These are phyloP conservation scores for Xylaria sp. DNA, from an alignment of 2,329 filamentous ascomycete species.

Conservation along the genomic window DNA sequence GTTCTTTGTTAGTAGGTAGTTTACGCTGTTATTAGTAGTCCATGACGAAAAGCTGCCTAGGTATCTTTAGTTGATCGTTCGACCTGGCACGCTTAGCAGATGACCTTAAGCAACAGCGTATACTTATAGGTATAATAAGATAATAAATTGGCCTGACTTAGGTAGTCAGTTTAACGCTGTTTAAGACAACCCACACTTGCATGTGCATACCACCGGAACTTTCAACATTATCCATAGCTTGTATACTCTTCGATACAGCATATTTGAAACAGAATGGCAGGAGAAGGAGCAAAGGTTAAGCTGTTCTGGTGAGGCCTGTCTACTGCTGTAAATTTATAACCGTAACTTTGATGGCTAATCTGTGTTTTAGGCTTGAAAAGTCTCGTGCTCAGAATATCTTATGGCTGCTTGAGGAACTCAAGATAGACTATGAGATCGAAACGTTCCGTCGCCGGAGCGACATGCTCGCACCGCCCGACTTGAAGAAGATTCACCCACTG, in stretches of 20 bases:
- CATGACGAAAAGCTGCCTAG: not conserved
- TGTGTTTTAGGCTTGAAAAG: conserved; percentile 76
- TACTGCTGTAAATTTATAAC: not conserved
- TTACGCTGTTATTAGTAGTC: not conserved
- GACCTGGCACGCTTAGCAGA: not conserved
- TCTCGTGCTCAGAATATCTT: conserved; percentile 86
- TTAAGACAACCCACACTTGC: not conserved
- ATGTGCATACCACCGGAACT: not conserved
- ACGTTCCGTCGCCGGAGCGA: conserved; percentile 75
- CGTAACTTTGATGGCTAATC: conserved; percentile 27
- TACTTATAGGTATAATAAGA: not conserved
- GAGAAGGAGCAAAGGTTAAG: conserved; percentile 64
- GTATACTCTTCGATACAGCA: conserved; percentile 4
- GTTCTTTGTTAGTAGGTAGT: too few species aligned
- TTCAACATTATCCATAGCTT: not conserved
- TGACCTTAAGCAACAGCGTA: not conserved
- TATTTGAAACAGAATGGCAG: conserved; percentile 42
- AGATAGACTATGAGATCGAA: conserved; percentile 81
- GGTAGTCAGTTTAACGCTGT: not conserved
- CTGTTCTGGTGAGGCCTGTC: conserved; percentile 68
- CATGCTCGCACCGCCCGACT: conserved; percentile 77
- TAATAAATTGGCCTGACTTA: not conserved
- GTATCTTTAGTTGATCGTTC: not conserved
- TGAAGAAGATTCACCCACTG: conserved; percentile 83
- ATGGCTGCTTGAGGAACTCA: conserved; percentile 87